A percentile compares a stretch with the other conserved stretches of the same genome.
Conservation (phyloP, 192 early-diverging fungal species). For the Diversispora eburnea region DNA sequence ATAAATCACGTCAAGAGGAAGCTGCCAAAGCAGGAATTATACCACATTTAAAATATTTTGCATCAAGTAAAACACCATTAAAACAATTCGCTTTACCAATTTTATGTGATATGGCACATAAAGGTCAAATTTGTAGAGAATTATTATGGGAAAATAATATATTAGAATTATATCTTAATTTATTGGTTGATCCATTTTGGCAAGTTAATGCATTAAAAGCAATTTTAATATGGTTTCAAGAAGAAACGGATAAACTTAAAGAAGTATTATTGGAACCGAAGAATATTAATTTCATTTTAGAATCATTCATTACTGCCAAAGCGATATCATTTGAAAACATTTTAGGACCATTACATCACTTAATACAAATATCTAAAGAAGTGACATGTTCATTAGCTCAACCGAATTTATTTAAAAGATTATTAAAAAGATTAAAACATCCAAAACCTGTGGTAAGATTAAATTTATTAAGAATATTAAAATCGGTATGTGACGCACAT, state of each 20-base stretch:
- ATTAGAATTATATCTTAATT: constrained; percentile 43
- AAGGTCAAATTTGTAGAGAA: constrained; percentile 43
- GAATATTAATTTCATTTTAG: constrained; percentile 38
- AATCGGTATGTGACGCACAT: constrained; percentile 43
- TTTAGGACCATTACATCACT: constrained; percentile 49
- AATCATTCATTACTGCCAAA: constrained; percentile 45
- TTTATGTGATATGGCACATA: constrained; percentile 59
- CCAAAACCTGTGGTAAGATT: constrained; percentile 50
- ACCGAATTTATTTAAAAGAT: constrained; percentile 35
- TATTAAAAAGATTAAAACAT: constrained; percentile 37
- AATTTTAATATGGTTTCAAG: constrained; percentile 51
- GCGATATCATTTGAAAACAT: constrained; percentile 54
- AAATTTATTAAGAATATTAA: constrained; percentile 48
- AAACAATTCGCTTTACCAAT: constrained; percentile 63
- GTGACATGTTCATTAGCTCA: constrained; percentile 38
- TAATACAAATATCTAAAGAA: constrained; percentile 39
- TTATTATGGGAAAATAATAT: constrained; percentile 47
- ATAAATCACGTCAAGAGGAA: constrained; percentile 51
- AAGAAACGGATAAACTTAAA: constrained; percentile 41
- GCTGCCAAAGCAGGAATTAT: constrained; percentile 55
- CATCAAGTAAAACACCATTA: constrained; percentile 43
- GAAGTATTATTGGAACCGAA: constrained; percentile 33
- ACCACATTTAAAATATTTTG: constrained; percentile 51
- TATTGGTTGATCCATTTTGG: constrained; percentile 56
- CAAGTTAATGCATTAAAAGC: constrained; percentile 60